Evolutionary conservation across 108 stramenopile species (phyloP), one percentile per base, ranked within the genome.

Genomic region (Epipyxis sp.): DNA sequence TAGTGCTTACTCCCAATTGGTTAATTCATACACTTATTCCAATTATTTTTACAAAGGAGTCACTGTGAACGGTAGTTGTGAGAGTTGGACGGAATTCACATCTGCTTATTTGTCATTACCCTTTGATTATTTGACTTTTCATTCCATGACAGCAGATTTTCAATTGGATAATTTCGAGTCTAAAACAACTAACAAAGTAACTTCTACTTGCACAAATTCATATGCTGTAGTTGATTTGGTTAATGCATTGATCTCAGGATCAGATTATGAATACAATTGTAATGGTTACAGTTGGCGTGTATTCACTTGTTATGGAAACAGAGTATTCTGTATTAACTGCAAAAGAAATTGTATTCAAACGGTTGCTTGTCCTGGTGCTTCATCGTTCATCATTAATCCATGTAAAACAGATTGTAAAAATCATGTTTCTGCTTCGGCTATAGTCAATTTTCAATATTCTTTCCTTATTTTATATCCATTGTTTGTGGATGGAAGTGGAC

Each of bases 271-370:
- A 32, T 65, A 35, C 25, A 65, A 29, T 65, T 65, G 61, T 37
- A 25, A 65, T 37, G 27, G 34, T 32, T 10, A 29, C 61, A 35
- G 30, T 29, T 65, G 27, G 34, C 61, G 61, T 37, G 27, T 65
- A 37, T 65, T 65, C 34, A 35, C 3, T 25, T 65, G 61, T 65
- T 10, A 37, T 32, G 61, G 61, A 65, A 65, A 25, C 13, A 3
- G 27, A 16, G 61, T 65, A 3, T 65, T 65, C 25, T 65, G 61
- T 25, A 65, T 65, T 10, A 65, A 65, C 34, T 65, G 61, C 25
- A 65, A 65, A 32, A 29, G 25, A 29, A 65, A 13, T 13, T 65
- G 61, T 37, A 32, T 65, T 29, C 27, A 3, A 3, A 65, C 61
- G 6, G 61, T 13, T 6, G 27, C 61, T 29, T 65, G 61, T 25